Percentiles rank a stretch among this genome's conserved stretches.
These are phyloP conservation scores for Spiromastix sp. DNA, from an alignment of 2,329 filamentous ascomycete genomes.

Conservation along the genomic window DNA sequence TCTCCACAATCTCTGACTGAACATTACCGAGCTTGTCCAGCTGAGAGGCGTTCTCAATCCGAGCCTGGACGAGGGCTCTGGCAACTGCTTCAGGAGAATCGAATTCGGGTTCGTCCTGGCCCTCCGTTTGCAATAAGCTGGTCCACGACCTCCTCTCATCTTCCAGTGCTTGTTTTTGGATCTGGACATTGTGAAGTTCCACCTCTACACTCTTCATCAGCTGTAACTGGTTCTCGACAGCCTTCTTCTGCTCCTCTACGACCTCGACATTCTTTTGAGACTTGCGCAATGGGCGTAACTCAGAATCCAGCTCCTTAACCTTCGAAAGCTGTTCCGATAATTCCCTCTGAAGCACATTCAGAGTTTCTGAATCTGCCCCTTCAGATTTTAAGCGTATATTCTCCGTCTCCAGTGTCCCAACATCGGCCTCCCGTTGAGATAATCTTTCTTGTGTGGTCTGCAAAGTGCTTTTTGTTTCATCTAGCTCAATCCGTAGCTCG, in stretches of 20 bases:
- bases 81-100: conserved; percentile 82
- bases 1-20: conserved; percentile 67
- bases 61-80: conserved; percentile 70
- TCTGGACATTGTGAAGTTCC: conserved; percentile 66
- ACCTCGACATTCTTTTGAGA: conserved; percentile 81
- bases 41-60: conserved; percentile 68
- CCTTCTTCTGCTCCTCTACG: conserved; percentile 88
- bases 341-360: conserved; percentile 76
- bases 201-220: conserved; percentile 62
- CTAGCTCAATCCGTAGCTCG: conserved; percentile 41
- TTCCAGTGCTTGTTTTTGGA: conserved; percentile 78
- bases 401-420: conserved; percentile 69
- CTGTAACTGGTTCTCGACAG: conserved; percentile 66
- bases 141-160: conserved; percentile 84
- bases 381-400: conserved; percentile 76
- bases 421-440: conserved; percentile 56
- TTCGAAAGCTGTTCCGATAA: conserved; percentile 87
- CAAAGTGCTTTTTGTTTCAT: conserved; percentile 47
- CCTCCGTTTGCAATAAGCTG: conserved; percentile 65
- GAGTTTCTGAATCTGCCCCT: conserved; percentile 74
- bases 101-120: conserved; percentile 57
- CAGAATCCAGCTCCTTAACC: conserved; percentile 73
- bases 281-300: conserved; percentile 73
- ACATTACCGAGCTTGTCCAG: conserved; percentile 69
- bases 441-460: conserved; percentile 56